Conservation (phyloP, 2,329 filamentous ascomycete species). For the Epichloe baconii region DNA sequence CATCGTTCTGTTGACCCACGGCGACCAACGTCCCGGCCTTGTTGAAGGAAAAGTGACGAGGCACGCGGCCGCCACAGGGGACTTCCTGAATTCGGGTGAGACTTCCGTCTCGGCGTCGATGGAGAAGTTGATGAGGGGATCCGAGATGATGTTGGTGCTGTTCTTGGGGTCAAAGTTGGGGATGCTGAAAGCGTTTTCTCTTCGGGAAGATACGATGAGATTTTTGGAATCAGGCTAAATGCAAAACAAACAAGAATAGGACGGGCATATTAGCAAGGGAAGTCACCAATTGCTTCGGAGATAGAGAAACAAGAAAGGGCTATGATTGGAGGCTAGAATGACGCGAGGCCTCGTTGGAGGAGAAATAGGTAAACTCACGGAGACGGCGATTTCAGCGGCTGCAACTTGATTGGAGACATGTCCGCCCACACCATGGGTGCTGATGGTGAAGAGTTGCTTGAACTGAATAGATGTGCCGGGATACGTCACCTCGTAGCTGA, state of each 20-base stretch:
- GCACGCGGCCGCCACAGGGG: constrained; percentile 50
- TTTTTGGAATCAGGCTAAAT: constrained; percentile 44
- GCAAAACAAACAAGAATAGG: neutral
- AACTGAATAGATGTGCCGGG: constrained; percentile 28
- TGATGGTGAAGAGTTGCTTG: constrained; percentile 31
- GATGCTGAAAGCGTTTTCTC: constrained; percentile 40
- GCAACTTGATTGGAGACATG: constrained; percentile 27
- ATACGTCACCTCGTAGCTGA: constrained; percentile 44
- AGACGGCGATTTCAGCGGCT: constrained; percentile 44
- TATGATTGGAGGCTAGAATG: neutral
- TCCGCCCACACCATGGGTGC: constrained; percentile 32
- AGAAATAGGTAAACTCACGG: constrained; percentile 31
- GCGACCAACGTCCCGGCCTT: constrained; percentile 49
- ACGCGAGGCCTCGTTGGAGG: no score
- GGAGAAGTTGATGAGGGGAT: constrained; percentile 53
- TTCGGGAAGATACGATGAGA: constrained; percentile 55
- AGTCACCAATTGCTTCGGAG: neutral
- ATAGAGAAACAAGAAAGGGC: neutral
- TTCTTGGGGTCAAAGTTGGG: constrained; percentile 30
- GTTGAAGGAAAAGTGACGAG: constrained; percentile 57
- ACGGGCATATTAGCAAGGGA: neutral
- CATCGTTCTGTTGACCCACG: constrained; percentile 49
- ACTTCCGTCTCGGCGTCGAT: constrained; percentile 37
- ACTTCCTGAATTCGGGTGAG: constrained; percentile 43
- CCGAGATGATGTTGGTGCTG: constrained; percentile 36